Conservation (phyloP, 768 basidiomycete species). For the Pluteus cervinus region DNA sequence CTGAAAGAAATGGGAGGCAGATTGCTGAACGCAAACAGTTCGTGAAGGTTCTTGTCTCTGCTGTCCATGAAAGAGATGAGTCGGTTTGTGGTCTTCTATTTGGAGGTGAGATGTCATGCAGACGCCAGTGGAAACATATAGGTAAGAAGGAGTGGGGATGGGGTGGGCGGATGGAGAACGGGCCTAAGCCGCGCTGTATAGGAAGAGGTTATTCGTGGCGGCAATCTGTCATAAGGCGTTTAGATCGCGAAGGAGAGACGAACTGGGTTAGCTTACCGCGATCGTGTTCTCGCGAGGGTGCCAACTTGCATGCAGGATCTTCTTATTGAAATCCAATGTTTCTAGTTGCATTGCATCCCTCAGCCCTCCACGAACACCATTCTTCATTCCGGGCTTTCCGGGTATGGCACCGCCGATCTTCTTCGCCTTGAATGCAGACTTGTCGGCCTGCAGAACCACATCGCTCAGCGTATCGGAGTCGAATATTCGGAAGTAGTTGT, state of each 20-base stretch:
- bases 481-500: conserved; percentile 99
- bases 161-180: no score
- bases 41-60: no score
- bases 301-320: conserved; percentile 95
- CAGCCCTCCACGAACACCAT: conserved; percentile 68
- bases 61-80: no score
- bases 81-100: no score
- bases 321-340: conserved; percentile 92
- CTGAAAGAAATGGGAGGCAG: no score
- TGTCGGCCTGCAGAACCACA: conserved; percentile 95
- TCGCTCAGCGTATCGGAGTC: conserved; percentile 85
- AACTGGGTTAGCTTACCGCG: conserved; percentile 54
- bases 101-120: no score
- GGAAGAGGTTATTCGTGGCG: conserved; percentile 93
- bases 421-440: conserved; percentile 99
- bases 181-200: conserved; percentile 74
- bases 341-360: conserved; percentile 86
- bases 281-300: conserved; percentile 98
- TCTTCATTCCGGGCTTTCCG: conserved; percentile 65
- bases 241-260: neutral
- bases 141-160: no score
- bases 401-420: conserved; percentile 87
- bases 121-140: no score
- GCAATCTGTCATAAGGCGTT: conserved; percentile 58
- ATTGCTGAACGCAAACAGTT: no score